These are phyloP conservation scores for Irpex rosettiformis DNA, from an alignment of 1,284 basidiomycete genomes.

Conservation along the genomic window DNA sequence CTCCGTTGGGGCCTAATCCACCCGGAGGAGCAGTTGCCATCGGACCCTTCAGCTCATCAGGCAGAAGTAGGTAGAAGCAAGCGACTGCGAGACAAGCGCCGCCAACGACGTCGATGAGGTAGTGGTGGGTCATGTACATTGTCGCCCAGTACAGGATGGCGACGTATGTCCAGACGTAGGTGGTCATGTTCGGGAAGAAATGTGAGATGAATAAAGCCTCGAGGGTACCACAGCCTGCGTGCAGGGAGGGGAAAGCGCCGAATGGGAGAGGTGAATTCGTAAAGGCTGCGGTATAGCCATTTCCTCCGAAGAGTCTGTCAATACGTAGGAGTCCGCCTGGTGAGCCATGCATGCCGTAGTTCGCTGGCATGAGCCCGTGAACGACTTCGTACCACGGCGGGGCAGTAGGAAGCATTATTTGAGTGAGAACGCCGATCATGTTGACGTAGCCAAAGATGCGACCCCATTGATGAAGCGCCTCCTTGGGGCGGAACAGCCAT, in stretches of 20 bases:
- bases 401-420: slow-evolving; percentile 90
- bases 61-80: slow-evolving; percentile 88
- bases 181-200: slow-evolving; percentile 82
- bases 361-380: slow-evolving; percentile 92
- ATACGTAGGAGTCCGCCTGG: slow-evolving; percentile 93
- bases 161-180: slow-evolving; percentile 81
- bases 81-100: slow-evolving; percentile 88
- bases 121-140: slow-evolving; percentile 98
- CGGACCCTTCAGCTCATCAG: slow-evolving; percentile 69
- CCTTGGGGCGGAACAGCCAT: slow-evolving; percentile 79
- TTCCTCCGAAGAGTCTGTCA: slow-evolving; percentile 80
- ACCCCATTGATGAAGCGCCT: slow-evolving; percentile 83
- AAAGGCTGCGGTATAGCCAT: slow-evolving; percentile 84
- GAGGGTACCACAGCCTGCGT: slow-evolving; percentile 88
- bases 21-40: slow-evolving; percentile 48
- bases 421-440: slow-evolving; percentile 83
- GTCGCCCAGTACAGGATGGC: slow-evolving; percentile 96
- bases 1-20: slow-evolving; percentile 22
- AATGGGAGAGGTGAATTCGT: slow-evolving; percentile 91
- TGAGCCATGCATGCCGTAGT: slow-evolving; percentile 90
- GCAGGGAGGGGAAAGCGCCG: slow-evolving; percentile 94
- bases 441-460: slow-evolving; percentile 94
- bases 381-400: slow-evolving; percentile 99
- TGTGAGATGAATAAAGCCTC: slow-evolving; percentile 93
- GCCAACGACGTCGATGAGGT: slow-evolving; percentile 94